phyloP scores from a whole-genome alignment of 352 stramenopile genomes.

The Globisporangium iwayamae region DNA sequence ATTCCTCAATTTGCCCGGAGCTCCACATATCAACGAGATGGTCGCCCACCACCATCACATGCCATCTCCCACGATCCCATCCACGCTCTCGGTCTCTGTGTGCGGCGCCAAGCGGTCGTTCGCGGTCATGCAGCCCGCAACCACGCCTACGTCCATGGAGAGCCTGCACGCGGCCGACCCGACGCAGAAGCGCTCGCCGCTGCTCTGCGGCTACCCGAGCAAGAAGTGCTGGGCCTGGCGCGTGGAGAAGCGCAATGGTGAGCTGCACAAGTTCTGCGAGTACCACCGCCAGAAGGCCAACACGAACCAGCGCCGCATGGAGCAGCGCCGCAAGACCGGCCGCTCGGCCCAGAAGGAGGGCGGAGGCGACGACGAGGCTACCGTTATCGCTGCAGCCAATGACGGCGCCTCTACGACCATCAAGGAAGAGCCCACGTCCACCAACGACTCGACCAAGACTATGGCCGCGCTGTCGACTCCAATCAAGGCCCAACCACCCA shows the following conservation, averaged over 20 bases:
- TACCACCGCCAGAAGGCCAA: slow-evolving; percentile 85
- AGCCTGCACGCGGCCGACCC: slow-evolving; percentile 11
- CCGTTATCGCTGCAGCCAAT: slow-evolving; percentile 17
- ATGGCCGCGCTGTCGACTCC: background rate
- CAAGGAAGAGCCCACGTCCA: slow-evolving; percentile 2
- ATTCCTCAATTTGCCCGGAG: slow-evolving; percentile 10
- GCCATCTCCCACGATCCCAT: background rate
- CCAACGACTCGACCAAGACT: background rate
- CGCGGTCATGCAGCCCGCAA: slow-evolving; percentile 9
- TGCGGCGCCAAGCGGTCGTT: slow-evolving; percentile 18
- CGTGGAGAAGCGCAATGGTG: slow-evolving; percentile 78
- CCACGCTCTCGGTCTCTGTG: slow-evolving; percentile 10
- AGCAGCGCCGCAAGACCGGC: slow-evolving; percentile 72
- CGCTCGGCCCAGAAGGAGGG: slow-evolving; percentile 17
- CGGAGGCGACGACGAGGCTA: background rate
- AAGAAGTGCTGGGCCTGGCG: slow-evolving; percentile 83
- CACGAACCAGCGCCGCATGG: slow-evolving; percentile 81
- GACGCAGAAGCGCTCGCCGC: slow-evolving; percentile 44
- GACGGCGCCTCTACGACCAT: background rate
- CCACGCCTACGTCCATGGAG: background rate
- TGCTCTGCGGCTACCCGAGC: slow-evolving; percentile 72
- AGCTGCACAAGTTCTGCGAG: slow-evolving; percentile 85
- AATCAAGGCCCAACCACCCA: background rate
- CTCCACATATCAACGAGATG: background rate
- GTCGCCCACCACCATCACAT: background rate